Evolutionary conservation across 371 early-diverging fungal genomes (phyloP), one percentile per base, ranked within the genome.

Genomic region (Mucor mucedo): DNA sequence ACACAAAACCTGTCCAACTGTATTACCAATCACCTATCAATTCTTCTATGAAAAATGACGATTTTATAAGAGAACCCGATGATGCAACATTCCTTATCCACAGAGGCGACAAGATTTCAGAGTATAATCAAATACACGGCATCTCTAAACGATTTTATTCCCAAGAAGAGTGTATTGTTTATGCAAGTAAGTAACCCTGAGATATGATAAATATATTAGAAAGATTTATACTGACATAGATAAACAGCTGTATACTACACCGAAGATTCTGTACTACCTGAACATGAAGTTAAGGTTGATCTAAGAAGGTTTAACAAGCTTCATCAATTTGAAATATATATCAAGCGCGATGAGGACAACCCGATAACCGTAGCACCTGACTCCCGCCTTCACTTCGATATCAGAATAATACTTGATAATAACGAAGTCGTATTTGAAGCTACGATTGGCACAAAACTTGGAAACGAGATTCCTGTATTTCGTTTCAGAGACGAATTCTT

Each of bases 111-210:
- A 58, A 58, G 6, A 38, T 58, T 7, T 29, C 32, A 27, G 59
- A 58, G 14, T 13, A 58, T 13, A 41, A 63, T 10, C 54, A 63
- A 48, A 39, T 32, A 13, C 3, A 47, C 2, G 63, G 63, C 30
- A 48, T 62, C 29, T 35, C 33, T 16, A 55, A 38, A 45, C 47
- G 45, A 33, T 62, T 62, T 39, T 62, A 47, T 62, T 28, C 56
- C n/a, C n/a, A 62, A 9, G 50, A 62, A 55, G 56, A 62, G 8
- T 62, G 63, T 14, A 33, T 62, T 55, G 55, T 62, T 4, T 55
- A 62, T 49, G 56, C 63, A 6, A 62, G 63, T 62, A 55, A 55
- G 59, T 59, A 59, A 33, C 5, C 21, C 0, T 21, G 0, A 21
- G 1, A 0, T 21, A 21, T 21, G 21, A 21, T 21, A 21, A 21